These are phyloP conservation scores for Thamnidium elegans DNA, from an alignment of 192 early-diverging fungal species.

Conservation along the genomic window DNA sequence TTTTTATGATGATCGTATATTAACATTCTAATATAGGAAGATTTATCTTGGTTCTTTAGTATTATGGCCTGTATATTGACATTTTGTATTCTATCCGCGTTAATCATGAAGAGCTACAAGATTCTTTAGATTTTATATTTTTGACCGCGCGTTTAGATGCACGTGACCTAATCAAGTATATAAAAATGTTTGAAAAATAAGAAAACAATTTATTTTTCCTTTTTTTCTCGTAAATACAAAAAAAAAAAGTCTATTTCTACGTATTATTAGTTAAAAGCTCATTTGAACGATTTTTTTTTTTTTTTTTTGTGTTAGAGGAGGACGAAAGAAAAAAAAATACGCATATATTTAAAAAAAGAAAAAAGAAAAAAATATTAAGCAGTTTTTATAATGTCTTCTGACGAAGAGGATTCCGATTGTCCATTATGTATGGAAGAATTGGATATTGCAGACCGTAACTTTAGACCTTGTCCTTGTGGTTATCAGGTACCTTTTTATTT, in stretches of 20 bases:
- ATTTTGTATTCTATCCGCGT: constrained; percentile 23
- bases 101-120: constrained; percentile 29
- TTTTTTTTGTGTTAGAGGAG: too few species aligned
- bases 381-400: constrained; percentile 43
- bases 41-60: constrained; percentile 29
- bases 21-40: constrained; percentile 26
- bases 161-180: neutral
- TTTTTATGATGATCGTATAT: constrained; percentile 22
- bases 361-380: neutral
- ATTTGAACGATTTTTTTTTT: neutral
- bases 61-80: constrained; percentile 30
- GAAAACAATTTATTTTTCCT: neutral
- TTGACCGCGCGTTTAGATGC: too few species aligned
- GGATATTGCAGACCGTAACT: constrained; percentile 93
- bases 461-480: constrained; percentile 96
- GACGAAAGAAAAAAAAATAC: neutral
- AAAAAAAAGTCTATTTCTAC: too few species aligned
- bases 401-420: constrained; percentile 94
- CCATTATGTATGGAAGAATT: constrained; percentile 99
- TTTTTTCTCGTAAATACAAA: neutral
- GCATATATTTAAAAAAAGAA: neutral
- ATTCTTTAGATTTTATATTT: constrained; percentile 14
- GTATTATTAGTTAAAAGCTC: too few species aligned
- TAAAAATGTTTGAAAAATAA: neutral
- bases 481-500: constrained; percentile 74